Base-by-base conservation (phyloP, 345 rosid genomes). In the Barbarea vulgaris region DNA sequence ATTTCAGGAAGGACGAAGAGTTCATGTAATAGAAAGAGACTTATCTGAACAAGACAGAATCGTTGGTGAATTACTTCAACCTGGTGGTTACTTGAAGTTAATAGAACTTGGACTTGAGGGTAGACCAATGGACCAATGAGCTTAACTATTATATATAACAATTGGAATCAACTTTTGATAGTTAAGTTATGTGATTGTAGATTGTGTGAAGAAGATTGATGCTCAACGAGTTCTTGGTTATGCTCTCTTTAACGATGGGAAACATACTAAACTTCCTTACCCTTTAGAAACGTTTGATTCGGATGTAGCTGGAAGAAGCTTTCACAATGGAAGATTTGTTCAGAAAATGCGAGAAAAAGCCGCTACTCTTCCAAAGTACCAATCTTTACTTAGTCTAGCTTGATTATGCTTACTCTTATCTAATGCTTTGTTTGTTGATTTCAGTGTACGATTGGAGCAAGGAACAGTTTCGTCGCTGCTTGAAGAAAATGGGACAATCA, bases 31-130 rank as follows among this genome's bases (percentile, higher is more conserved):
- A 8, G 90, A 88, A 79, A 85, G 93, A 76, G 88, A 86, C 70
- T 74, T 86, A 64, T 48, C 82, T 0, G 78, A 86, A 51, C 93
- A 80, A 52, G 83, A 88, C 14, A 79, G 85, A 64, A 83, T 88
- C n/a, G 86, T 83, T 0, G 93, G 93, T 50, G 93, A 88, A 59
- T 76, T 83, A 58, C 81, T 88, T 6, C 93, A 85, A 65, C 93
- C 88, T 7, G 90, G 87, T 21, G 93, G 90, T 46, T 86, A 86
- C 72, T 75, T 88, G 27, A 86, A 86, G 72, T 28, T 88, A 64
- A 54, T 79, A 7, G 87, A 86, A 36, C 62, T 88, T 62, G 90
- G 86, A 7, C 86, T 88, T 54, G 79, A 76, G n/a, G 90, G 89
- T 84, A 21, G n/a, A n/a, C n/a, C n/a, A n/a, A n/a, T n/a, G 77